A percentile compares a stretch with the other conserved stretches of the same genome.
Conservation (phyloP, 2,329 filamentous ascomycete species). For the Cercospora sesami region DNA sequence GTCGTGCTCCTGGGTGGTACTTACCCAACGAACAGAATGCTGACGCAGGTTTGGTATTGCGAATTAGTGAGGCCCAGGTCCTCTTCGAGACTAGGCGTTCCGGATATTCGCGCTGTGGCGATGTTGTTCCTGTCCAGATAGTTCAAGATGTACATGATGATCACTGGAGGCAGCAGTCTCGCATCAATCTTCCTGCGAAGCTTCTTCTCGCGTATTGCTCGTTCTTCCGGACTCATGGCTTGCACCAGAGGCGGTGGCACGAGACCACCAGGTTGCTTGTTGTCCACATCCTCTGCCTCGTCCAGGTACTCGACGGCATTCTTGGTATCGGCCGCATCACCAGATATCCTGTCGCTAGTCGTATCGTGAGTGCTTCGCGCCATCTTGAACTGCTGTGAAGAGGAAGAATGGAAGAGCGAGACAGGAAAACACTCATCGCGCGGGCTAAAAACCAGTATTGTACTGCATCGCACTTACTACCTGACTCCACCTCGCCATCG, state of each 20-base stretch:
- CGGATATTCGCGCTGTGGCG: slow-evolving; percentile 33
- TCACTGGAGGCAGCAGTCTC: slow-evolving; percentile 66
- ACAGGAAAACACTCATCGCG: background rate
- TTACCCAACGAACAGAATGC: slow-evolving; percentile 46
- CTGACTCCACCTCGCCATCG: slow-evolving; percentile 22
- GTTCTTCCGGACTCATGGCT: slow-evolving; percentile 23
- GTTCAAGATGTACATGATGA: slow-evolving; percentile 76
- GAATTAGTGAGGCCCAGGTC: slow-evolving; percentile 48
- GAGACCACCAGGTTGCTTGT: slow-evolving; percentile 20
- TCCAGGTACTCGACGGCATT: slow-evolving; percentile 25
- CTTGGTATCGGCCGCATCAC: slow-evolving; percentile 19
- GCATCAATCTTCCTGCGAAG: slow-evolving; percentile 71
- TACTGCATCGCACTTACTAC: slow-evolving; percentile 23
- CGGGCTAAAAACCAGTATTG: background rate
- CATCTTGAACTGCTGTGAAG: slow-evolving; percentile 7
- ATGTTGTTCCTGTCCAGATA: slow-evolving; percentile 56
- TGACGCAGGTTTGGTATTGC: slow-evolving; percentile 49
- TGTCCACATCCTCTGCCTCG: slow-evolving; percentile 23
- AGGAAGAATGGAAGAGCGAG: background rate
- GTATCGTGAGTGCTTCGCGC: slow-evolving; percentile 19
- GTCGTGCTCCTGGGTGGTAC: background rate
- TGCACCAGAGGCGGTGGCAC: slow-evolving; percentile 23
- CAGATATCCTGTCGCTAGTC: slow-evolving; percentile 26
- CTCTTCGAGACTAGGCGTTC: slow-evolving; percentile 46
- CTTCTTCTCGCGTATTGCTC: slow-evolving; percentile 48